A percentile compares a stretch with the other conserved stretches of the same genome.
These are phyloP conservation scores for Arxiozyma slooffiae DNA, from an alignment of 1,139 yeast genomes.

Conservation along the genomic window DNA sequence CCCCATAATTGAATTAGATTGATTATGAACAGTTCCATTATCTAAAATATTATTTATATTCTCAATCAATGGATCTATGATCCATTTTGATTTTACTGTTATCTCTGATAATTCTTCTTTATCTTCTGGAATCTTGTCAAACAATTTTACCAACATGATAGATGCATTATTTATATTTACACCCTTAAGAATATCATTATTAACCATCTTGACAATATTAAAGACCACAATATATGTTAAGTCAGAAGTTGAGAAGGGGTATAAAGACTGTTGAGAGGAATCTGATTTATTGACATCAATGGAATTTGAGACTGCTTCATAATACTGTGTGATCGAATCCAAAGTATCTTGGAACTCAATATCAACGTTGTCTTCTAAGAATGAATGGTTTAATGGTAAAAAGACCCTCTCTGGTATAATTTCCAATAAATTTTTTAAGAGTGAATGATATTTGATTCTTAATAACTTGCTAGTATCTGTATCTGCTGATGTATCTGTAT, in stretches of 20 bases:
- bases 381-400: constrained; percentile 38
- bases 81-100: constrained; percentile 17
- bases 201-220: constrained; percentile 32
- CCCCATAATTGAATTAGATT: constrained; percentile 37
- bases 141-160: constrained; percentile 36
- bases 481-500: neutral
- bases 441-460: constrained; percentile 6
- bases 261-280: constrained; percentile 13
- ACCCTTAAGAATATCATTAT: constrained; percentile 22
- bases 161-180: constrained; percentile 30
- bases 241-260: constrained; percentile 41
- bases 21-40: constrained; percentile 30
- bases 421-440: constrained; percentile 35
- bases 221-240: constrained; percentile 37
- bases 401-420: constrained; percentile 54
- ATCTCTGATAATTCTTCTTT: constrained; percentile 9
- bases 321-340: constrained; percentile 29
- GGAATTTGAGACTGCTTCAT: constrained; percentile 22
- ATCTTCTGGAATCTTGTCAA: constrained; percentile 41
- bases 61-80: constrained; percentile 31
- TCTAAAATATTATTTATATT: constrained; percentile 29
- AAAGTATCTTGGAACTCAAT: constrained; percentile 19
- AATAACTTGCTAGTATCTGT: neutral
- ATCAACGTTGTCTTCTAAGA: constrained; percentile 17
- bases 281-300: constrained; percentile 9